Evolutionary conservation across 495 filamentous ascomycete species (phyloP), one percentile per base, ranked within the genome.

Genomic region (Chaetomidium leptoderma): DNA sequence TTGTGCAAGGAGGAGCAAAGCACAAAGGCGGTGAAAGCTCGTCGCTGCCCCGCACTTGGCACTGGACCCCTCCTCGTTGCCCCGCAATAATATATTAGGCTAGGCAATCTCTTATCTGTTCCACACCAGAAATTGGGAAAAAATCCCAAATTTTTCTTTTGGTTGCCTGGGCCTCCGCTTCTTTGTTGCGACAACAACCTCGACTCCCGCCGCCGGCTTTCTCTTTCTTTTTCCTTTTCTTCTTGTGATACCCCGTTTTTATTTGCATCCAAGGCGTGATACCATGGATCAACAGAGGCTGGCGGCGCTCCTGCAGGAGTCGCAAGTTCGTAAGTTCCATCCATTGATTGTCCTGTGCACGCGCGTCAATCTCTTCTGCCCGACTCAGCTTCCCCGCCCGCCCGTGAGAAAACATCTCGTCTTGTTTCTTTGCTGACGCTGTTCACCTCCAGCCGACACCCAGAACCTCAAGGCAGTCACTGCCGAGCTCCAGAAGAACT

Each of bases 401-500:
- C n/a, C n/a, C n/a, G n/a, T n/a, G n/a, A 24, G 8, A 35, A 23
- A 14, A 10, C 27, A 24, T 48, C n/a, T 4, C n/a, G 33, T 13
- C 29, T 13, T 2, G 13, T 8, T 16, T 13, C 16, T 10, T 16
- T 52, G 24, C 33, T 52, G 49, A 40, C 30, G 4, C 23, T 13
- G 6, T 10, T 17, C 19, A 3, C 43, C 16, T 27, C 49, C 61
- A 91, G 87, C 89, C 62, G 84, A 92, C 68, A 92, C 89, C 44
- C 79, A 85, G 32, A 82, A 78, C 60, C 85, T 98, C 67, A 96
- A 96, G 79, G 82, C 86, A 52, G 91, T 91, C 33, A 98, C 93
- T n/a, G 82, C 85, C 11, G 82, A 87, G 59, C 82, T 98, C 47
- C 91, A 92, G 72, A 90, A 92, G 67, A 88, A 89, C 65, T 97